Conservation (phyloP, 495 filamentous ascomycete genomes). For the Daldinia vernicosa region DNA sequence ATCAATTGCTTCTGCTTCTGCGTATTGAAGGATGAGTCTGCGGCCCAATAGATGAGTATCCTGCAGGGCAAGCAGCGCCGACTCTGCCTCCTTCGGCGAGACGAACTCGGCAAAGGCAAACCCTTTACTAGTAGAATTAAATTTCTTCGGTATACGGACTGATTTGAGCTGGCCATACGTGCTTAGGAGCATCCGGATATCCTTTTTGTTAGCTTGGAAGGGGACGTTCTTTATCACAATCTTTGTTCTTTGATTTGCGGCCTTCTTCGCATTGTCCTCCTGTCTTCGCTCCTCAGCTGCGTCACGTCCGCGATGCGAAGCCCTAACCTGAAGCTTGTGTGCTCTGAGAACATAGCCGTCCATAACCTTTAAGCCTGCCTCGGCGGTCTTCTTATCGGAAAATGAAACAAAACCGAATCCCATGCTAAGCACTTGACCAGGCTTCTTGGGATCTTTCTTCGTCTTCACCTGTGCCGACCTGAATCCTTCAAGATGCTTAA, state of each 20-base stretch:
- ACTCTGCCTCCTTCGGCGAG: slow-evolving; percentile 89
- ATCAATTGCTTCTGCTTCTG: slow-evolving; percentile 82
- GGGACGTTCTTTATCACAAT: slow-evolving; percentile 98
- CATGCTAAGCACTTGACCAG: slow-evolving; percentile 88
- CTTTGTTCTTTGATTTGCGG: slow-evolving; percentile 78
- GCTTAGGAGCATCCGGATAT: slow-evolving; percentile 83
- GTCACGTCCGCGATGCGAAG: slow-evolving; percentile 84
- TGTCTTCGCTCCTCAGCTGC: slow-evolving; percentile 84
- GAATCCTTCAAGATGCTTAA: slow-evolving; percentile 85
- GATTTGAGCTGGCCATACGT: slow-evolving; percentile 91
- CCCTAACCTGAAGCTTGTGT: slow-evolving; percentile 84
- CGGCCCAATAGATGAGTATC: slow-evolving; percentile 94
- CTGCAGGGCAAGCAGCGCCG: slow-evolving; percentile 87
- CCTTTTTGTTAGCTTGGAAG: slow-evolving; percentile 93
- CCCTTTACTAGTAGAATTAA: slow-evolving; percentile 84
- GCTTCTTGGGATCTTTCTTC: slow-evolving; percentile 84
- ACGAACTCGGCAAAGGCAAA: slow-evolving; percentile 98
- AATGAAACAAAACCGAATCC: slow-evolving; percentile 97
- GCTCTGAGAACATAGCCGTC: slow-evolving; percentile 84
- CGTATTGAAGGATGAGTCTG: slow-evolving; percentile 88
- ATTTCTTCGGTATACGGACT: slow-evolving; percentile 93
- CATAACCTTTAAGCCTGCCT: slow-evolving; percentile 82
- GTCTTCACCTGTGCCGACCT: slow-evolving; percentile 85
- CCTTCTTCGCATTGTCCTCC: slow-evolving; percentile 78
- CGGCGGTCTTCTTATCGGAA: slow-evolving; percentile 74